These are phyloP conservation scores for Arachnomyces sp. DNA, from an alignment of 2,329 filamentous ascomycete species.

Conservation along the genomic window DNA sequence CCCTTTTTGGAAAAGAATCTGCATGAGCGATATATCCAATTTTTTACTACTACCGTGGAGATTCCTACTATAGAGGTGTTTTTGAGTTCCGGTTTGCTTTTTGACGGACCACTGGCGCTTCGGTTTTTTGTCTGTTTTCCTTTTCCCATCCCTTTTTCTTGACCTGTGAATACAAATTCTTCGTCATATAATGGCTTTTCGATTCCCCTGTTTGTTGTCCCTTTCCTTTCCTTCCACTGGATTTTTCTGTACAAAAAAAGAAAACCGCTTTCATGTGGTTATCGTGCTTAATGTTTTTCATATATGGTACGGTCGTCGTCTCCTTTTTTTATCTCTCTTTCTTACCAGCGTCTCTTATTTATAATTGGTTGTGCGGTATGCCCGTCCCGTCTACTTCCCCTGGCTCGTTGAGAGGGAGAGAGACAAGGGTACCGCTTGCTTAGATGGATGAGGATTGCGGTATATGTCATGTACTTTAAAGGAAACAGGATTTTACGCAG, in stretches of 20 bases:
- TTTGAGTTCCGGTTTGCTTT: neutral
- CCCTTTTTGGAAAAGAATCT: constrained; percentile 38
- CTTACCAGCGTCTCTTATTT: too few species aligned
- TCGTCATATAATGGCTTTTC: constrained; percentile 17
- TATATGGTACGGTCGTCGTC: constrained; percentile 4
- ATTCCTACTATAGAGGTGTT: constrained; percentile 18
- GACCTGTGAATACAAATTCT: constrained; percentile 5
- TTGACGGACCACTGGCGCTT: constrained; percentile 3
- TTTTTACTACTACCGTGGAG: constrained; percentile 14
- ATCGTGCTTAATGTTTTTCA: constrained; percentile 10
- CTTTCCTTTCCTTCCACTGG: constrained; percentile 8
- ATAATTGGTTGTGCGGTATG: too few species aligned
- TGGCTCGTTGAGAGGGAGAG: too few species aligned
- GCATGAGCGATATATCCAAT: constrained; percentile 43
- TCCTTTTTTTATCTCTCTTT: constrained; percentile 4
- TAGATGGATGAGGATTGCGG: too few species aligned
- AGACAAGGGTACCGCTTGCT: too few species aligned
- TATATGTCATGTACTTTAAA: too few species aligned
- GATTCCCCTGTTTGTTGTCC: constrained; percentile 12
- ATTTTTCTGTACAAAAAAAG: constrained; percentile 25
- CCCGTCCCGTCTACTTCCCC: too few species aligned
- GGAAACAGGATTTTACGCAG: too few species aligned
- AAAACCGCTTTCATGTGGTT: constrained; percentile 14
- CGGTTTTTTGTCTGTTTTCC: constrained; percentile 16
- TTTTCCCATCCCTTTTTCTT: constrained; percentile 21